Evolutionary conservation across 2,329 filamentous ascomycete genomes (phyloP), one percentile per base, ranked within the genome.

Genomic region (Coniochaeta sp.): DNA sequence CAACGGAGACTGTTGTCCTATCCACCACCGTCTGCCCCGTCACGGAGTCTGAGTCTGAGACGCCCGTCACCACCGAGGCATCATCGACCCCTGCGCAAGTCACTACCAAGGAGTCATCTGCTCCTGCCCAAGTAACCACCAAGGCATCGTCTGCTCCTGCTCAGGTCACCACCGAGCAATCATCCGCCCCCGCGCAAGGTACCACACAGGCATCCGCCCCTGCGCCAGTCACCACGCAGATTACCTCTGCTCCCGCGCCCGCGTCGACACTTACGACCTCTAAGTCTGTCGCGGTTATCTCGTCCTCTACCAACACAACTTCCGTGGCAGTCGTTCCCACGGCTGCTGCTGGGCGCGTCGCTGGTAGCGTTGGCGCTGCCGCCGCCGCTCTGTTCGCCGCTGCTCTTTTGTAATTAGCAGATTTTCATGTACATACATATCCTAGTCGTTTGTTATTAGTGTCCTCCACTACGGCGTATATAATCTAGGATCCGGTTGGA

Each of bases 1-100:
- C 62, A 26, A 66, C 63, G 42, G 60, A 66, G 61, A 63, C 64
- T 26, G 55, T 66, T 16, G 62, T 63, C 34, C 42, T 67, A 9
- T 60, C 61, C 32, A 61, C 60, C 28, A 61, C 60, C 9, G 55
- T 57, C 19, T 57, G 38, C 55, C 38, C 55, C 14, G 55, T 57
- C 22, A 52, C 47, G 6, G 47, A 52, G 24, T 26, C 47, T 17
- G 54, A 56, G 42, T 10, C 30, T 10, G n/a, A 7, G 16, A 19
- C 38, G 50, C 50, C 50, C 17, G 50, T 26, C 9, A 52, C 47
- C 47, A 52, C 47, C 47, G 28, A 52, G 22, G 28, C 47, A 17
- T 26, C n/a, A 52, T 16, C 22, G 26, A 6, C 47, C 50, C 6
- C 50, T 32, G 17, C 30, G 7, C 54, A 30, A 8, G 34, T 36